These are phyloP conservation scores for Amorphotheca resinae DNA, from an alignment of 495 filamentous ascomycete species.

Conservation along the genomic window DNA sequence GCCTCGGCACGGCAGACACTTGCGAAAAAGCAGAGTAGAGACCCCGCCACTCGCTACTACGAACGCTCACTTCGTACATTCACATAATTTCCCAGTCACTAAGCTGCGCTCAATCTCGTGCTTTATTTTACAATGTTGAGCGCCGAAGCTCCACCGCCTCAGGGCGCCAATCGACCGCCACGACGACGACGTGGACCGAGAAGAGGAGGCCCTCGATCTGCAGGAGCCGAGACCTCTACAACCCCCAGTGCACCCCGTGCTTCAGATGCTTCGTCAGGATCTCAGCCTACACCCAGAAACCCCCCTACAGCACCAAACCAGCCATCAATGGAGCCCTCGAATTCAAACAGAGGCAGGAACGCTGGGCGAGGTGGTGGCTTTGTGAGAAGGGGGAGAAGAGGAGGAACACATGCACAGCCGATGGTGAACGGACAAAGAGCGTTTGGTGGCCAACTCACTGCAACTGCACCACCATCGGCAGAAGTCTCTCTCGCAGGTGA, in stretches of 20 bases:
- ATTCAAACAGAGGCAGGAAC: constrained; percentile 22
- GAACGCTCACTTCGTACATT: no score
- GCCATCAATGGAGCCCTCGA: constrained; percentile 2
- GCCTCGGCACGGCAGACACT: no score
- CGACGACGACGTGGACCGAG: constrained; percentile 14
- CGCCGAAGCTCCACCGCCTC: constrained; percentile 7
- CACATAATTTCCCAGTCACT: no score
- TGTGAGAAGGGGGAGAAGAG: constrained; percentile 26
- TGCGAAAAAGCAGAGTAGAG: no score
- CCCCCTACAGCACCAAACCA: no score
- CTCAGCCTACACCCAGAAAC: no score
- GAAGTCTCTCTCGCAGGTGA: constrained; percentile 27
- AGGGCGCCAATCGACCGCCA: constrained; percentile 11
- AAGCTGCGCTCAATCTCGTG: no score
- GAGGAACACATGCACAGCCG: constrained; percentile 23
- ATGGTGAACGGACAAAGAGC: constrained; percentile 32
- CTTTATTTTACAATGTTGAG: constrained; percentile 12
- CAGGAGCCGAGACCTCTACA: neutral
- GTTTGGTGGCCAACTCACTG: constrained; percentile 41
- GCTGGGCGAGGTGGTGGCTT: constrained; percentile 32
- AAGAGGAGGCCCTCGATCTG: constrained; percentile 11
- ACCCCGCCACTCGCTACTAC: no score
- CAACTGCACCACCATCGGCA: constrained; percentile 17
- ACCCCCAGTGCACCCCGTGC: neutral
- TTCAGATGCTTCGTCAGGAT: constrained; percentile 7